Evolutionary conservation across 495 filamentous ascomycete species (phyloP), one percentile per base, ranked within the genome.

Genomic region (Penicillium daleae): DNA sequence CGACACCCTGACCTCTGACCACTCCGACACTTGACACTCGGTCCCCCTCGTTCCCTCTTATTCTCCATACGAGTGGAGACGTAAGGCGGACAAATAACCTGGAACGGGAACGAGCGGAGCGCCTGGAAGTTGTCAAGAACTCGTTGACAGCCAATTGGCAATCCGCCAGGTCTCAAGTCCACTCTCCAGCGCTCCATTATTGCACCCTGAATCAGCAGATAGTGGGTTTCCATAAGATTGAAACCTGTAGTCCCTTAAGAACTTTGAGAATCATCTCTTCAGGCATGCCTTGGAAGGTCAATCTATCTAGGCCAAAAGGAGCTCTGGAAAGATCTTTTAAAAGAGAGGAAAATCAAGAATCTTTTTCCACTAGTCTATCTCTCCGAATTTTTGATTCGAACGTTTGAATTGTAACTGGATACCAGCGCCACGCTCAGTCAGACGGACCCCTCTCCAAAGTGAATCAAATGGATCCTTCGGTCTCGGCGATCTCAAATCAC

Each of bases 401-500:
- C n/a, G n/a, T n/a, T n/a, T n/a, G n/a, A n/a, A n/a, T n/a, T n/a
- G n/a, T n/a, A n/a, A n/a, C n/a, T n/a, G n/a, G n/a, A n/a, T n/a
- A 44, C 40, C 40, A 44, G n/a, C 40, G 40, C 21, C 40, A 44
- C 21, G 4, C 24, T 27, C 24, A 15, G 48, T 51, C 29, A n/a
- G 6, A 26, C 27, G 29, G 27, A 54, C 27, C 24, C 48, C 22
- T 15, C 10, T 15, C 10, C 48, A 17, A 17, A 21, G 22, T 33
- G 50, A 33, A 33, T 53, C 22, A 27, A 49, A 24, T 49, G 22
- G 44, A 27, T 49, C 44, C 48, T 46, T 31, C n/a, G 7, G 53
- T 10, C 33, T 35, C 6, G 22, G 33, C 15, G 56, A 58, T 46
- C 40, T 29, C n/a, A n/a, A 58, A 58, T 58, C 56, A 58, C 40